Evolutionary conservation across 345 rosid species (phyloP).

Genomic region (Hibiscus tridactylites): DNA sequence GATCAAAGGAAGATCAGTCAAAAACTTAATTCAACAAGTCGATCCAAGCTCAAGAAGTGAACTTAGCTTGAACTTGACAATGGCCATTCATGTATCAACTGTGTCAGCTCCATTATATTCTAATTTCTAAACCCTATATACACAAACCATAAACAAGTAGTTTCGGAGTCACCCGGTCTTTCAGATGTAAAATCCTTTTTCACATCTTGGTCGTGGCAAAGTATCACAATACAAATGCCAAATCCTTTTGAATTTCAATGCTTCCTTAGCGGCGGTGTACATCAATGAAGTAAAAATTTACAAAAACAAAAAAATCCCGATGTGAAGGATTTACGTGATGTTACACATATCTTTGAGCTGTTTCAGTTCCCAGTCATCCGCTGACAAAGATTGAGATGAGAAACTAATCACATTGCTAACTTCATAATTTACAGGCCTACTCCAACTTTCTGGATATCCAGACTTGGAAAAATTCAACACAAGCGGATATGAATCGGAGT

Average conservation of each 20-base stretch:
- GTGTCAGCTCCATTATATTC: neutral
- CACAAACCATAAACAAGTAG: neutral
- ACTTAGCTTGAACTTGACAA: neutral
- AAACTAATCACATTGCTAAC: neutral
- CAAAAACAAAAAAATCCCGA: neutral
- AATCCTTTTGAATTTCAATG: neutral
- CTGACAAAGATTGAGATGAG: constrained; percentile 12
- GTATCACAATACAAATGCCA: neutral
- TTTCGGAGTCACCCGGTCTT: neutral
- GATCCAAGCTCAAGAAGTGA: neutral
- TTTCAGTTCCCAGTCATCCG: neutral
- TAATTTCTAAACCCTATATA: neutral
- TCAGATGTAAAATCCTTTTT: neutral
- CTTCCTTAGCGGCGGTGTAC: neutral
- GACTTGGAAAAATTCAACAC: neutral
- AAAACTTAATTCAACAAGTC: neutral
- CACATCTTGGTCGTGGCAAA: neutral
- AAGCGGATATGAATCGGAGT: neutral
- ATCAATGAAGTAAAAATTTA: neutral
- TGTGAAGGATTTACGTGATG: neutral
- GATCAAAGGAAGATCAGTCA: neutral
- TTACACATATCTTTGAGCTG: neutral
- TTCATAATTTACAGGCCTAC: constrained; percentile 22
- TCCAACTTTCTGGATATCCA: neutral
- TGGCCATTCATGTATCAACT: neutral